Percentiles rank a stretch among this genome's conserved stretches.
phyloP scores from a whole-genome alignment of 352 stramenopile species.

The Chrysophaeum taylorii region DNA sequence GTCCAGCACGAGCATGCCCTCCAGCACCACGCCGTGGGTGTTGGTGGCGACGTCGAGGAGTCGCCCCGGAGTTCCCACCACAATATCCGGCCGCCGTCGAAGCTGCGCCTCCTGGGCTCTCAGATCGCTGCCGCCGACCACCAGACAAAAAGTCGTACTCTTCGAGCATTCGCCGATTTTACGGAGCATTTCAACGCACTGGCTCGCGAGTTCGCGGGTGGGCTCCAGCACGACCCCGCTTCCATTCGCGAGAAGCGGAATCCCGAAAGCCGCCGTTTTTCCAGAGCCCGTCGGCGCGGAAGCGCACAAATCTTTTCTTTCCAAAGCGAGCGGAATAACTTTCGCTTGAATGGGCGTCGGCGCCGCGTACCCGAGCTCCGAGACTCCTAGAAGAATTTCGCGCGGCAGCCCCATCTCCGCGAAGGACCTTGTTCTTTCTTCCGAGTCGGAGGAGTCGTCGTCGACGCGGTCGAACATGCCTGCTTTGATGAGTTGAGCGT shows the following conservation, averaged over 20 bases:
- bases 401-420: too few species aligned
- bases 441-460: too few species aligned
- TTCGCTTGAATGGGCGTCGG: conserved; percentile 83
- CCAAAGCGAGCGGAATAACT: conserved; percentile 82
- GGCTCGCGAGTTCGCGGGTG: conserved; percentile 90
- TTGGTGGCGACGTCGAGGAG: conserved; percentile 97
- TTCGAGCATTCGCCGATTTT: conserved; percentile 82
- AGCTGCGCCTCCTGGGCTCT: conserved; percentile 83
- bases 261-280: conserved; percentile 95
- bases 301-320: conserved; percentile 92
- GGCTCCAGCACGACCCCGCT: conserved; percentile 92
- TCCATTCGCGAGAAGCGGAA: conserved; percentile 90
- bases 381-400: too few species aligned
- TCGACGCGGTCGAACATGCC: too few species aligned
- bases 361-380: conserved; percentile 89
- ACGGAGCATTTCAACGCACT: conserved; percentile 79
- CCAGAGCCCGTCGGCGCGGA: conserved; percentile 80
- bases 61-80: conserved; percentile 93
- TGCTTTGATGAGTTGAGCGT: too few species aligned
- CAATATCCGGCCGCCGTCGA: conserved; percentile 81
- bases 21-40: conserved; percentile 82
- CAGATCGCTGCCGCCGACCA: conserved; percentile 75
- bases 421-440: too few species aligned
- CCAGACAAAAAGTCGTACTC: conserved; percentile 90
- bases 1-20: conserved; percentile 88